Percentiles rank a stretch among this genome's conserved stretches.
Conservation (phyloP, 345 rosid species). For the Pistacia vera region DNA sequence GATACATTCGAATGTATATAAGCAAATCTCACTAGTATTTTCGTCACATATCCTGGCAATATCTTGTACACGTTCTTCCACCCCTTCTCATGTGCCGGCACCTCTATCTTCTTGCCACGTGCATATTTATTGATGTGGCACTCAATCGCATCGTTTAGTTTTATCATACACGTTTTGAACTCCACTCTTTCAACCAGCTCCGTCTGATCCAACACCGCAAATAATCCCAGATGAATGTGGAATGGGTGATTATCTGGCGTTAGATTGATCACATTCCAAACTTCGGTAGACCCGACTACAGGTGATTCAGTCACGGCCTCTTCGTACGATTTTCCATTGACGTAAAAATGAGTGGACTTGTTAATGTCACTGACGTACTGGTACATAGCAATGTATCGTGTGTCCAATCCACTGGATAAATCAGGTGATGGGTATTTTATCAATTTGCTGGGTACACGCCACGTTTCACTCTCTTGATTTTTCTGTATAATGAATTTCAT, state of each 20-base stretch:
- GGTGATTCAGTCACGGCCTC: slow-evolving; percentile 68
- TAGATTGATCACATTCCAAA: slow-evolving; percentile 86
- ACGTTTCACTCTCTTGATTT: slow-evolving; percentile 42
- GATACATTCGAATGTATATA: slow-evolving; percentile 68
- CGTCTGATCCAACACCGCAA: slow-evolving; percentile 68
- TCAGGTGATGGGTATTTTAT: slow-evolving; percentile 51
- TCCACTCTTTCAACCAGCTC: slow-evolving; percentile 36
- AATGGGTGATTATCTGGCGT: slow-evolving; percentile 90
- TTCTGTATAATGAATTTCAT: slow-evolving; percentile 68
- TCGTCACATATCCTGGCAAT: slow-evolving; percentile 68
- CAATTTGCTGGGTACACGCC: slow-evolving; percentile 46
- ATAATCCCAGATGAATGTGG: slow-evolving; percentile 83
- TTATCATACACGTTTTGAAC: slow-evolving; percentile 71
- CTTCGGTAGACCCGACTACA: slow-evolving; percentile 63
- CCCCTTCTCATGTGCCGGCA: slow-evolving; percentile 69
- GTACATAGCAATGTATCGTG: slow-evolving; percentile 75
- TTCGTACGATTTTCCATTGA: slow-evolving; percentile 67
- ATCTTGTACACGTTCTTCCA: slow-evolving; percentile 98
- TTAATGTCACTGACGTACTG: slow-evolving; percentile 58
- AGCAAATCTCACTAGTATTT: slow-evolving; percentile 58
- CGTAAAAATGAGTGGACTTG: slow-evolving; percentile 80
- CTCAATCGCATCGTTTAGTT: slow-evolving; percentile 59
- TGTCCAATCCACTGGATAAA: slow-evolving; percentile 39
- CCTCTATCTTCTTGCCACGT: slow-evolving; percentile 54
- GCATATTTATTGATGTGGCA: slow-evolving; percentile 59